These are phyloP conservation scores for Candida mesenterica DNA, from an alignment of 1,139 yeast genomes.

Conservation along the genomic window DNA sequence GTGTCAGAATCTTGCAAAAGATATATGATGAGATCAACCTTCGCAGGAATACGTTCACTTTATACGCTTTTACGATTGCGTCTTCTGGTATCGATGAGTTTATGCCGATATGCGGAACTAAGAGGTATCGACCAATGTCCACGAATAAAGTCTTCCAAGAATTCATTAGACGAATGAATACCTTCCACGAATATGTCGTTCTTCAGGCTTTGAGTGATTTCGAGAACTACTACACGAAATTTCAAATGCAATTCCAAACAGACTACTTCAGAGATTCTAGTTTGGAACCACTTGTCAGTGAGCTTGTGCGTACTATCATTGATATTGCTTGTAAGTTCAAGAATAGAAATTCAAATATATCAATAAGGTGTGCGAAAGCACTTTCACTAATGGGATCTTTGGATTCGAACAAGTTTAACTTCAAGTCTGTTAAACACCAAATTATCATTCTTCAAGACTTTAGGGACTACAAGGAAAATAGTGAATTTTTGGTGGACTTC, in stretches of 20 bases:
- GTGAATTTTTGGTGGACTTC: slow-evolving; percentile 62
- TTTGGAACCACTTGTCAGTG: slow-evolving; percentile 35
- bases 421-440: slow-evolving; percentile 43
- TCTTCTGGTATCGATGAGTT: slow-evolving; percentile 23
- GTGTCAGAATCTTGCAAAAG: slow-evolving; percentile 44
- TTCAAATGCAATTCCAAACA: slow-evolving; percentile 48
- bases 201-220: slow-evolving; percentile 76
- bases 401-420: slow-evolving; percentile 62
- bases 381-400: slow-evolving; percentile 77
- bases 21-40: slow-evolving; percentile 37
- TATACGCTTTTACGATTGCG: slow-evolving; percentile 51
- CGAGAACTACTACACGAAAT: slow-evolving; percentile 45
- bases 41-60: slow-evolving; percentile 40
- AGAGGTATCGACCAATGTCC: slow-evolving; percentile 26
- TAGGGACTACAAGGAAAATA: slow-evolving; percentile 59
- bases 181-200: slow-evolving; percentile 75
- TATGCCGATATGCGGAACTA: slow-evolving; percentile 18
- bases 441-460: slow-evolving; percentile 59
- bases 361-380: slow-evolving; percentile 63
- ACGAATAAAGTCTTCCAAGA: slow-evolving; percentile 38
- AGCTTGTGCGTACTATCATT: slow-evolving; percentile 54
- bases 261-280: slow-evolving; percentile 32
- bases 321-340: slow-evolving; percentile 61
- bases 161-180: slow-evolving; percentile 54
- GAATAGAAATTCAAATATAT: slow-evolving; percentile 46